Conservation (phyloP, 2,329 filamentous ascomycete genomes). For the Aspergillus tubingensis region DNA sequence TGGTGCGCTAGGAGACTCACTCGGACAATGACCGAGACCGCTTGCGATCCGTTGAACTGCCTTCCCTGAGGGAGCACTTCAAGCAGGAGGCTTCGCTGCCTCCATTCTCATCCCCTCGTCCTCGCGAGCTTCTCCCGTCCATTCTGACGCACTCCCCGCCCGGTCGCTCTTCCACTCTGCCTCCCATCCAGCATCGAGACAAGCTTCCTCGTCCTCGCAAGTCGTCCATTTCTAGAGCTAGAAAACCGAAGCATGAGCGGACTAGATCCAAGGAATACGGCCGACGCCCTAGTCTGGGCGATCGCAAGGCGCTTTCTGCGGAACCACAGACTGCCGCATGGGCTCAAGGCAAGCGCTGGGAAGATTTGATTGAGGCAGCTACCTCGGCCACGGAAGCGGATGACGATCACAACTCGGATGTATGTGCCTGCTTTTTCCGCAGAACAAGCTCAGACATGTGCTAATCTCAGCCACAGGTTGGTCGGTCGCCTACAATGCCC, state of each 20-base stretch:
- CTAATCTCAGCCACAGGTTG: conserved; percentile 41
- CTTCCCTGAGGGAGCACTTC: conserved; percentile 67
- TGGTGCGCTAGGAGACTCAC: conserved; percentile 62
- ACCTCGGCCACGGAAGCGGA: conserved; percentile 89
- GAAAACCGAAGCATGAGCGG: conserved; percentile 77
- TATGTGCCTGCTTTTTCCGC: conserved; percentile 36
- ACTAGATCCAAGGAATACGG: conserved; percentile 74
- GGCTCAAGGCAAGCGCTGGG: conserved; percentile 84
- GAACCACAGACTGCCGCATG: conserved; percentile 75
- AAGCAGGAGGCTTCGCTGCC: conserved; percentile 71
- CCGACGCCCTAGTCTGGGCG: conserved; percentile 71
- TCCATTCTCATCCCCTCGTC: conserved; percentile 61
- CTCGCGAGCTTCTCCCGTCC: conserved; percentile 77
- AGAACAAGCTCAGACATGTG: conserved; percentile 24
- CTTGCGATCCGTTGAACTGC: conserved; percentile 68
- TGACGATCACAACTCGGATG: conserved; percentile 77
- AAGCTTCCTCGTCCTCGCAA: conserved; percentile 76
- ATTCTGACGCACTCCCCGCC: conserved; percentile 78
- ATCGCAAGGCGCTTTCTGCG: conserved; percentile 81
- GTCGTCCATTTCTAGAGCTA: conserved; percentile 75
- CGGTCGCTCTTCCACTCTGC: conserved; percentile 82
- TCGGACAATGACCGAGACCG: conserved; percentile 70
- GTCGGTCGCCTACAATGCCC: conserved; percentile 43
- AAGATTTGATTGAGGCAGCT: conserved; percentile 92
- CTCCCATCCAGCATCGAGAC: conserved; percentile 74